phyloP scores from a whole-genome alignment of 2,329 filamentous ascomycete species.

The Colletotrichum sidae region DNA sequence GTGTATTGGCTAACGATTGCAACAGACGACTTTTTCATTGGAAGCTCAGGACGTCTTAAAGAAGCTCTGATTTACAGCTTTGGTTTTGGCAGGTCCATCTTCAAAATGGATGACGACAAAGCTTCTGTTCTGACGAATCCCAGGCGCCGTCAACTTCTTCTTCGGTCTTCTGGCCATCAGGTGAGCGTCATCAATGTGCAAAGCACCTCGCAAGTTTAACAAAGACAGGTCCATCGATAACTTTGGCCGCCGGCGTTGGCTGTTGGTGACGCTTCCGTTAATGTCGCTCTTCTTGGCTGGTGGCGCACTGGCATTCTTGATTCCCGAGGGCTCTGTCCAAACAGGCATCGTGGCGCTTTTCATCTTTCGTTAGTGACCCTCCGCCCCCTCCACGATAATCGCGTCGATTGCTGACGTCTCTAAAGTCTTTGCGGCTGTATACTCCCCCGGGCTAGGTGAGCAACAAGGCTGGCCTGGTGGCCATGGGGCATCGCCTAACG shows the following conservation, averaged over 20 bases:
- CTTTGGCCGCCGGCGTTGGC: slow-evolving; percentile 5
- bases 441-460: background rate
- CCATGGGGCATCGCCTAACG: background rate
- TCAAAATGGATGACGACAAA: background rate
- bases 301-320: background rate
- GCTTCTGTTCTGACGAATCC: background rate
- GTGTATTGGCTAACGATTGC: background rate
- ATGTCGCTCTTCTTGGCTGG: background rate
- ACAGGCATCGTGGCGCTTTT: background rate
- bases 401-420: background rate
- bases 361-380: background rate
- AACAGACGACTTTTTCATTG: slow-evolving; percentile 10
- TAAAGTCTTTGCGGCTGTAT: slow-evolving; percentile 1
- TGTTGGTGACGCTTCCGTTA: background rate
- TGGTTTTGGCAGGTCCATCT: background rate
- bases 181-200: background rate
- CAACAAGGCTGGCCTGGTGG: background rate
- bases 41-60: no score
- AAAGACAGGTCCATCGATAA: background rate
- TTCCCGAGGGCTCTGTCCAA: accelerated
- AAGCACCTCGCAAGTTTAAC: background rate
- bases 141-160: background rate
- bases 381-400: background rate
- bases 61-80: background rate
- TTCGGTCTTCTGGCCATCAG: background rate